Evolutionary conservation across 129 eudicot species (phyloP), one percentile per base, ranked within the genome.

Genomic region (Chrysanthemum makinoi): DNA sequence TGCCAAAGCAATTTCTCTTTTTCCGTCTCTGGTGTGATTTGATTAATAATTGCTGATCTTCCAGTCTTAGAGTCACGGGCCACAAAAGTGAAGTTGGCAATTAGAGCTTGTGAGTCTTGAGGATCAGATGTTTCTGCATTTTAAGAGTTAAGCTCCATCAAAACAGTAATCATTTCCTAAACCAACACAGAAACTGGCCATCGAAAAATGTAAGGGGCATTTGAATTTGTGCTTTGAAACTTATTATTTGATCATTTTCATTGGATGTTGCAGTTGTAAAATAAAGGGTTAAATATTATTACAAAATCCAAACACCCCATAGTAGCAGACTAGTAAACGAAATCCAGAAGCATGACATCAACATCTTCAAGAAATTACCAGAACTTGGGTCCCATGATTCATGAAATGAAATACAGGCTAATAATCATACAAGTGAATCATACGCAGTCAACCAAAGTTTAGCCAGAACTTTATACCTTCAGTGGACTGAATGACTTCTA

Each of bases 1-100:
- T 84, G 56, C 95, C 92, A 89, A 1, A 93, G 87, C 77, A 80
- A 22, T 68, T 64, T 89, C 76, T 93, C 96, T 49, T 49, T 76
- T 18, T 82, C 95, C 0, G 95, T 81, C 73, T 93, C 92, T 0
- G 96, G 95, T 16, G 72, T 58, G 58, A 93, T 70, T 70, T 80
- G 87, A 72, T 93, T 93, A 18, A 93, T 82, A 8, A 49, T 69
- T 49, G 96, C 90, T 61, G 98, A 84, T 79, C 87, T 89, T n/a
- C 98, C 95, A 3, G 96, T 89, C 68, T 82, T 60, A 0, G 90
- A 80, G 66, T 89, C 96, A 73, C 98, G 98, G 2, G 87, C 96
- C 57, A 93, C 98, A 64, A 93, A 93, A 6, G 98, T 93, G 80
- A 93, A 93, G 83, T 93, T 89, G n/a, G 98, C 98, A 3, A 83